Base-by-base conservation (phyloP, 371 early-diverging fungal genomes). In the Blakeslea trispora region DNA sequence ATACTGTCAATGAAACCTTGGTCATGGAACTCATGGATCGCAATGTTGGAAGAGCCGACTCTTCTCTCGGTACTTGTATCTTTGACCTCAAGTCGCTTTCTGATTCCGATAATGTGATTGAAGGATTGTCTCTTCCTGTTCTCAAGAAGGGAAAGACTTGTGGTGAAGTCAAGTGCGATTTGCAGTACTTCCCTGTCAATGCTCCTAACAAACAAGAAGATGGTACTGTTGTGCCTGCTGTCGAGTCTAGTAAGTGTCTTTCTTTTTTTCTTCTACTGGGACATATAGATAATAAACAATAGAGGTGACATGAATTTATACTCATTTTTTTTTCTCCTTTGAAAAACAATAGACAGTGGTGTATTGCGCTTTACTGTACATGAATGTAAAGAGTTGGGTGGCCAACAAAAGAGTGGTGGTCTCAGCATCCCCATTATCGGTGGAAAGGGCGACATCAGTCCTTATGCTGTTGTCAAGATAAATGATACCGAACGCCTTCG, bases 81-180 rank as follows among this genome's bases (percentile, higher is more conserved):
- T 77, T 83, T 67, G 82, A 82, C 42, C 60, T 85, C 46, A 80
- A 81, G 57, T 47, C 77, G 10, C 67, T 90, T 46, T 73, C 72
- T 28, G 84, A 87, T 61, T 53, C 56, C 23, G 59, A 69, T 23
- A 64, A 69, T 17, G 22, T 62, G 1, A 28, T 62, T 19, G 69
- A 71, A 53, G 76, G 76, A 41, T 46, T 75, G 69, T 53, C 63
- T 13, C 51, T 79, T 40, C 58, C 69, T n/a, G 68, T 75, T 3
- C 45, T 71, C 46, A 69, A 70, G 15, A 63, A 65, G 34, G 79
- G 79, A 15, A 79, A 79, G 52, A 50, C 66, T 39, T 66, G 65
- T 5, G 79, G 79, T 55, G 76, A 79, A 58, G 53, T 75, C 31
- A 79, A 79, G 37, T 61, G 57, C 13, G 79, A 75, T 50, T 59